Evolutionary conservation across 1,139 yeast species (phyloP).

Genomic region (Saccharomyces hybrid): DNA sequence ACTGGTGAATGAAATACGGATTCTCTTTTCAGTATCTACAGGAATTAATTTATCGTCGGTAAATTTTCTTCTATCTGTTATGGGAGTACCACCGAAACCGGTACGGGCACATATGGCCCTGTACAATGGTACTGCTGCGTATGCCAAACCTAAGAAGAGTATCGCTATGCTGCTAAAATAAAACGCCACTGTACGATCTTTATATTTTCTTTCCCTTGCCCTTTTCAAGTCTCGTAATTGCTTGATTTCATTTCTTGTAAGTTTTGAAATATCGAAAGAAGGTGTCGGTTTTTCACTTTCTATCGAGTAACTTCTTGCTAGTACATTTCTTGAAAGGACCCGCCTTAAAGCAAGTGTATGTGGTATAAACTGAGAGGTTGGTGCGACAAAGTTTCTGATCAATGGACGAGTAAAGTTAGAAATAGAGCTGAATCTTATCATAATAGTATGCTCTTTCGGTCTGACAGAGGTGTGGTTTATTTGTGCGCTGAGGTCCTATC

Average conservation of each 20-base stretch:
- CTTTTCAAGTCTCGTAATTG: slow-evolving; percentile 30
- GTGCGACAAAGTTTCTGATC: neutral
- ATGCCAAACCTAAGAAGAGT: slow-evolving; percentile 70
- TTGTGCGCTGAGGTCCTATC: neutral
- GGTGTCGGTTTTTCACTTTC: neutral
- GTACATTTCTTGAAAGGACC: neutral
- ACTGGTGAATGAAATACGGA: slow-evolving; percentile 78
- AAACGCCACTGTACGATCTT: slow-evolving; percentile 51
- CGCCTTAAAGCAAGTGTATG: neutral
- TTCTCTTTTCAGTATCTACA: slow-evolving; percentile 76
- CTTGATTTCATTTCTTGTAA: slow-evolving; percentile 32
- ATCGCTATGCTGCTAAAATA: slow-evolving; percentile 69
- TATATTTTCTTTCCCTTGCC: slow-evolving; percentile 31
- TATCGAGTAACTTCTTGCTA: neutral
- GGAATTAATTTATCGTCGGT: slow-evolving; percentile 86
- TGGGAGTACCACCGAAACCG: slow-evolving; percentile 94
- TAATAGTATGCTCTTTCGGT: neutral
- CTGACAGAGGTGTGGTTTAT: neutral
- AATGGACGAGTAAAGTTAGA: neutral
- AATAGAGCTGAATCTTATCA: neutral
- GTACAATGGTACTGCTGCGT: slow-evolving; percentile 89
- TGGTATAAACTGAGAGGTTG: neutral
- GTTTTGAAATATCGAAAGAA: slow-evolving; percentile 24
- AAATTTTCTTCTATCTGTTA: slow-evolving; percentile 72
- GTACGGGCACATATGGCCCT: slow-evolving; percentile 90